phyloP scores from a whole-genome alignment of 139 green algal species.

The Chlorokybus atmophyticus region DNA sequence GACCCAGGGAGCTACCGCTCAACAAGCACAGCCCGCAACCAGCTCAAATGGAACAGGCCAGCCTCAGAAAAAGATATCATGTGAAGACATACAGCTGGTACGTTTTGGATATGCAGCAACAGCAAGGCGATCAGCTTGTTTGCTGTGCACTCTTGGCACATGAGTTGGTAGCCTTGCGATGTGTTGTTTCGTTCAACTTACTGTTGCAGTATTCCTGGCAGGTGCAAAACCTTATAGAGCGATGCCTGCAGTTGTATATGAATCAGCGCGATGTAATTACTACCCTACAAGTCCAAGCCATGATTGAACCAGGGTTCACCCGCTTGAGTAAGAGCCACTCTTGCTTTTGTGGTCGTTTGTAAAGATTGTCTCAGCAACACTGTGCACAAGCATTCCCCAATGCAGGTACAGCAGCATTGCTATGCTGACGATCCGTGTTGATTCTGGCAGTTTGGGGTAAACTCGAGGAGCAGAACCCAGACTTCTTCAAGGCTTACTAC shows the following conservation, averaged over 20 bases:
- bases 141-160: background rate
- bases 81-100: slow-evolving; percentile 63
- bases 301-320: slow-evolving; percentile 76
- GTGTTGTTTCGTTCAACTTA: background rate
- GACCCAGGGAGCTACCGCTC: too few species aligned
- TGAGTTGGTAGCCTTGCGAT: background rate
- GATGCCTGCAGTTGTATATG: slow-evolving; percentile 87
- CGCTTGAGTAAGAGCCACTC: slow-evolving; percentile 18
- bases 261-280: slow-evolving; percentile 58
- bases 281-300: slow-evolving; percentile 50
- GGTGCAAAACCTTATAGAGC: slow-evolving; percentile 84
- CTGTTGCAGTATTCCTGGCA: background rate
- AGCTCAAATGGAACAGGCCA: too few species aligned
- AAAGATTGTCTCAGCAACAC: too few species aligned
- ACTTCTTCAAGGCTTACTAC: slow-evolving; percentile 81
- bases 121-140: background rate
- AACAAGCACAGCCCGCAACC: too few species aligned
- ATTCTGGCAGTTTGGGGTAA: slow-evolving; percentile 69
- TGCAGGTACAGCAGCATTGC: background rate
- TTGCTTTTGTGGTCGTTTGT: too few species aligned
- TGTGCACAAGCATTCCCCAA: too few species aligned
- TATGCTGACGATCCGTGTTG: background rate
- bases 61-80: slow-evolving; percentile 59
- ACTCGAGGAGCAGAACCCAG: slow-evolving; percentile 83
- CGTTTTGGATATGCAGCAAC: slow-evolving; percentile 1